Percentiles rank a stretch among this genome's conserved stretches.
phyloP scores from a whole-genome alignment of 768 basidiomycete species.

The Boletales sp. region DNA sequence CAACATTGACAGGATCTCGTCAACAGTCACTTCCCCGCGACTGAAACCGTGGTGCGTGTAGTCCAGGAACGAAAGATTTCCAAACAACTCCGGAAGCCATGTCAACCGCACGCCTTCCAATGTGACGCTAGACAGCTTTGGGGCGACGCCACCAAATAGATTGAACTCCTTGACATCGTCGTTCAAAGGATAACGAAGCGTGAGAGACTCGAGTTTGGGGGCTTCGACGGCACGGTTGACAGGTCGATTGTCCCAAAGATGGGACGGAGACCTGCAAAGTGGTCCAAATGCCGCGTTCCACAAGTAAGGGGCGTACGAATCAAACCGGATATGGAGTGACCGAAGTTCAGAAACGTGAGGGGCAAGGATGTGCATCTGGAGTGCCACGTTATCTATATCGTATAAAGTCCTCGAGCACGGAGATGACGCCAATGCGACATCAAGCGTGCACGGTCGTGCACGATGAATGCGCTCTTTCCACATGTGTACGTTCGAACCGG shows the following conservation, averaged over 20 bases:
- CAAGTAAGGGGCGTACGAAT: slow-evolving; percentile 56
- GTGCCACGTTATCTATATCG: slow-evolving; percentile 46
- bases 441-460: slow-evolving; percentile 57
- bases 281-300: slow-evolving; percentile 64
- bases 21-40: slow-evolving; percentile 49
- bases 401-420: slow-evolving; percentile 14
- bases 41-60: slow-evolving; percentile 74
- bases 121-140: slow-evolving; percentile 50
- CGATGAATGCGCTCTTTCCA: slow-evolving; percentile 62
- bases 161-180: slow-evolving; percentile 67
- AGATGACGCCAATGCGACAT: slow-evolving; percentile 51
- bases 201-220: slow-evolving; percentile 48
- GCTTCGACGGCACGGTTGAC: slow-evolving; percentile 33
- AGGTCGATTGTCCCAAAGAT: slow-evolving; percentile 23
- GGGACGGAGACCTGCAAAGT: slow-evolving; percentile 37
- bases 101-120: slow-evolving; percentile 62
- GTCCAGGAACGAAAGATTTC: slow-evolving; percentile 59
- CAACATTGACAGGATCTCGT: slow-evolving; percentile 58
- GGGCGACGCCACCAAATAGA: slow-evolving; percentile 61
- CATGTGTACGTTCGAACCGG: slow-evolving; percentile 43
- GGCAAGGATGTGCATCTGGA: slow-evolving; percentile 55
- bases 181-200: slow-evolving; percentile 57
- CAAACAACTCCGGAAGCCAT: slow-evolving; percentile 62
- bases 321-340: slow-evolving; percentile 57
- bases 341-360: slow-evolving; percentile 54